Evolutionary conservation across 345 rosid species (phyloP).

Genomic region (Brassica cretica): DNA sequence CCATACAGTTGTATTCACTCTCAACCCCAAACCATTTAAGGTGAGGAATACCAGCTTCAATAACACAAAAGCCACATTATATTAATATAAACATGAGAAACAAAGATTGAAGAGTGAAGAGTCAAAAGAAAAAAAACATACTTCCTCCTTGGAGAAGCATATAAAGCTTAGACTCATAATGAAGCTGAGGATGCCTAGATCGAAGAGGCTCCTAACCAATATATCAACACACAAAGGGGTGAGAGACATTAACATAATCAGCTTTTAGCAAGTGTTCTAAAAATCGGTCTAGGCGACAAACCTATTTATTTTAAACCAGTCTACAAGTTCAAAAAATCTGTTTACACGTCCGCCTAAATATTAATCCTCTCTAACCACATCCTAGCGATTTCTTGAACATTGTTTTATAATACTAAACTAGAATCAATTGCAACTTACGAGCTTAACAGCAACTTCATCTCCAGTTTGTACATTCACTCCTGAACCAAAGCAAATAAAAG

Average conservation of each 20-base stretch:
- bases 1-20: conserved; percentile 79
- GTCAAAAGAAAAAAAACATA: conserved; percentile 39
- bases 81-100: background rate
- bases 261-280: background rate
- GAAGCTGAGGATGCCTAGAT: conserved; percentile 91
- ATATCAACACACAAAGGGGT: conserved; percentile 1
- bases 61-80: background rate
- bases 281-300: background rate
- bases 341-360: too few species aligned
- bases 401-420: background rate
- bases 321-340: too few species aligned
- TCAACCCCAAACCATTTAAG: conserved; percentile 94
- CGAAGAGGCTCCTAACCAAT: conserved; percentile 68
- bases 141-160: conserved; percentile 97
- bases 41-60: conserved; percentile 80
- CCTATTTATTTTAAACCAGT: too few species aligned
- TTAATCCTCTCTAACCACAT: too few species aligned
- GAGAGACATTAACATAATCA: background rate
- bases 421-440: conserved; percentile 45
- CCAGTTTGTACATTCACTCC: conserved; percentile 86
- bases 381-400: too few species aligned
- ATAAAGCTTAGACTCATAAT: conserved; percentile 82
- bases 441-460: conserved; percentile 91
- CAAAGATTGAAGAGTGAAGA: conserved; percentile 11
- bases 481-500: conserved; percentile 17